Percentiles rank a stretch among this genome's conserved stretches.
Conservation (phyloP, 305 asterid species). For the Rubia tinctorum region DNA sequence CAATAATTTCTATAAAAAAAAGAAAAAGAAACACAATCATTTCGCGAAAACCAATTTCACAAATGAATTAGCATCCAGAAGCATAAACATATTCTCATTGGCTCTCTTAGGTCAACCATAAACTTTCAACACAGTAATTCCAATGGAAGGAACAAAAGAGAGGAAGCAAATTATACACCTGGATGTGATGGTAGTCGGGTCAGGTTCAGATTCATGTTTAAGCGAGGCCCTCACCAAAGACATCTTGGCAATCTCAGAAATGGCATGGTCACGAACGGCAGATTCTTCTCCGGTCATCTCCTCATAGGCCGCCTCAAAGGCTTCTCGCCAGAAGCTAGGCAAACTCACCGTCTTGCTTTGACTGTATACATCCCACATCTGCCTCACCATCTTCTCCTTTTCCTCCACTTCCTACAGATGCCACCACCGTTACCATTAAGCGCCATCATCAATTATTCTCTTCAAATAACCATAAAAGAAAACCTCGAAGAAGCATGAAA, state of each 20-base stretch:
- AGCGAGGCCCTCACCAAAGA: constrained; percentile 48
- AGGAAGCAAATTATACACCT: constrained; percentile 14
- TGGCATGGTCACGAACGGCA: constrained; percentile 48
- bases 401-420: constrained; percentile 72
- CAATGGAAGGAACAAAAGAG: background rate
- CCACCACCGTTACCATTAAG: background rate
- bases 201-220: constrained; percentile 30
- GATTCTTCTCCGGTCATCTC: constrained; percentile 67
- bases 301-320: constrained; percentile 90
- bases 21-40: too few relatives aligned
- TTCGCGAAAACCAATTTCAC: background rate
- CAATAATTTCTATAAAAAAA: too few relatives aligned
- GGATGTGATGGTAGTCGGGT: constrained; percentile 32
- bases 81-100: background rate
- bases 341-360: constrained; percentile 51
- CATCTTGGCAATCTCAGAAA: constrained; percentile 89
- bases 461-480: constrained; percentile 11
- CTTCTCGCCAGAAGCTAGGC: constrained; percentile 84
- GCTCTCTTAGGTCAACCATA: background rate
- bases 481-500: background rate
- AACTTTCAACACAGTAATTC: background rate
- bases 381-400: constrained; percentile 78
- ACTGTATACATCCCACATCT: constrained; percentile 83
- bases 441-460: background rate
- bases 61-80: background rate